Evolutionary conservation across 805 yeast genomes (phyloP), one percentile per base, ranked within the genome.

Genomic region (Candida koratica): DNA sequence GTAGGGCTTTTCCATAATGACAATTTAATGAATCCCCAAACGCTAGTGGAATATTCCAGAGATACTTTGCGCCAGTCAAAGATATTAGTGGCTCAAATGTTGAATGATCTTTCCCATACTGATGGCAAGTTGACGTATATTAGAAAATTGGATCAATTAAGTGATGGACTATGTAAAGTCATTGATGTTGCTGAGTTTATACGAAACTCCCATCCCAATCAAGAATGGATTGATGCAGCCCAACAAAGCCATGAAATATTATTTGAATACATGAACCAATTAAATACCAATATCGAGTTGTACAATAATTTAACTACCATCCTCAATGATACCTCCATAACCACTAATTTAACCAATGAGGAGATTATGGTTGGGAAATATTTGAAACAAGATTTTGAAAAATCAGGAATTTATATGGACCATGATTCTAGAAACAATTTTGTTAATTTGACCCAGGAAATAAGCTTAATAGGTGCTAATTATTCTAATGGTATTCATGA

Each of bases 121-220:
- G 62, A 64, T 7, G 84, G 69, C 3, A 47, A 49, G 29, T 42
- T 62, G 15, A 56, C 65, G 4, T 85, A 77, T 36, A 73, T 90
- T 36, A 50, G 75, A 28, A 77, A 79, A 35, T 64, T 93, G 44
- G 98, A 93, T 54, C 77, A 87, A 46, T 61, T 93, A 25, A 84
- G 95, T 51, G 97, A 93, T 53, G 75, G 83, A 18, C 60, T 93
- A 19, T 93, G 98, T 55, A 75, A 95, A 38, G 97, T 87, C 5
- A 89, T 93, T 26, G 98, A 93, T 58, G 72, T 90, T 33, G 90
- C 96, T 24, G 97, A 89, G 49, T 90, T 90, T 61, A 77, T 93
- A 18, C 67, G 97, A 31, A 88, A 87, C 16, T 79, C 82, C 1
- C 97, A 90, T 54, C 97, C 97, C 1, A 74, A 80, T 44, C 65